Evolutionary conservation across 2,329 filamentous ascomycete genomes (phyloP), one percentile per base, ranked within the genome.

Genomic region (Dichotomopilus funicola): DNA sequence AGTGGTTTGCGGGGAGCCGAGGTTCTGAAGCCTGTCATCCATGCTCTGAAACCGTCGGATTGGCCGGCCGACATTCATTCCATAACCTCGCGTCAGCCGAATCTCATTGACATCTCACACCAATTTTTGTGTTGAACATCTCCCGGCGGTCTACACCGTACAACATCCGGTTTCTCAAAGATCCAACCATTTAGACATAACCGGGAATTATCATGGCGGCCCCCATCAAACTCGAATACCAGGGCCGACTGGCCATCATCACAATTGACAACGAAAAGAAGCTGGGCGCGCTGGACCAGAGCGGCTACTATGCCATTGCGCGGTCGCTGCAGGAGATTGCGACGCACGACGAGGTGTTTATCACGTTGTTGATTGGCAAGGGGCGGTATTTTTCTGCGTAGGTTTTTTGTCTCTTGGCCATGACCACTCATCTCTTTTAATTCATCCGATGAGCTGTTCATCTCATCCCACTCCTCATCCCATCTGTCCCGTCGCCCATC

Each of bases 371-470:
- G 3, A 89, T 90, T 0, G 94, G 84, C 65, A 91, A 83, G 57
- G 92, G 92, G n/a, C 79, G 81, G 6, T 86, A 75, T 68, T 97
- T 97, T 75, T 96, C 91, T 8, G 91, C 92, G 89, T 95, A 79
- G 65, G 82, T 37, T 27, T 27, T 27, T 27, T 27, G 19, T 27
- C 19, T 27, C 19, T 27, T 27, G 19, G 19, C 3, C 19, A 27
- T 27, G 19, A 3, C 19, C 3, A 27, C 19, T 27, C 19, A 27
- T 27, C 19, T 27, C 19, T 27, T 27, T 27, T 27, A 27, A 27
- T 27, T 27, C 19, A 27, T 27, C 19, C 3, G 19, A 27, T 27
- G 19, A 46, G 27, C 52, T 36, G 37, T 38, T 12, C 37, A 8
- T 38, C 37, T 38, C 37, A 8, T 38, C 37, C 12, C 8, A 38